These are phyloP conservation scores for Chaetoscypha palmicola DNA, from an alignment of 2,329 filamentous ascomycete species.

Conservation along the genomic window DNA sequence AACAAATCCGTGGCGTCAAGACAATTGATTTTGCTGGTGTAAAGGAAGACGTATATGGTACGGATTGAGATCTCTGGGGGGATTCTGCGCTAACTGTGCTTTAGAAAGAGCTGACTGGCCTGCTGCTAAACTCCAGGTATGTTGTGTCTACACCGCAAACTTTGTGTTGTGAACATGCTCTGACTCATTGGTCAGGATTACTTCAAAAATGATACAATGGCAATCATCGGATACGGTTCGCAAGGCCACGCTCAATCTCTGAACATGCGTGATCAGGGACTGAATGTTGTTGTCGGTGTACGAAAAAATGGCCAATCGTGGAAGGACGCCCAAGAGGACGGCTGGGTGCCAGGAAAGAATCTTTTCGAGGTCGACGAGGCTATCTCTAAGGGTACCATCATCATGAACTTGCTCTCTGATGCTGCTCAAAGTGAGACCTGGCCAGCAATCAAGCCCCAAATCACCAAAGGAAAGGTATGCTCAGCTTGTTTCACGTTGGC, in stretches of 20 bases:
- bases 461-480: constrained; percentile 92
- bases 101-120: constrained; percentile 97
- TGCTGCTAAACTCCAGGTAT: constrained; percentile 91
- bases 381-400: constrained; percentile 83
- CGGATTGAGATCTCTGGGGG: constrained; percentile 26
- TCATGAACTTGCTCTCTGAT: constrained; percentile 99
- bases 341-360: constrained; percentile 98
- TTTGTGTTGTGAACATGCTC: constrained; percentile 12
- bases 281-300: constrained; percentile 98
- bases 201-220: constrained; percentile 99
- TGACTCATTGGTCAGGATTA: constrained; percentile 59
- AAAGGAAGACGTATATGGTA: constrained; percentile 93
- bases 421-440: constrained; percentile 98
- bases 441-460: constrained; percentile 95
- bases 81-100: constrained; percentile 4
- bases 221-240: constrained; percentile 96
- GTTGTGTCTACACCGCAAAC: constrained; percentile 34
- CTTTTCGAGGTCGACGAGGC: constrained; percentile 97
- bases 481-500: constrained; percentile 1
- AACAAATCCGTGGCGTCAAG: constrained; percentile 78
- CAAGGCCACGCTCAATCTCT: constrained; percentile 99
- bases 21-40: constrained; percentile 94
- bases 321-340: constrained; percentile 95
- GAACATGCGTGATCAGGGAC: constrained; percentile 98
- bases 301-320: constrained; percentile 97